Conservation (phyloP, 2,329 filamentous ascomycete species). For the Juglanconis oblonga region DNA sequence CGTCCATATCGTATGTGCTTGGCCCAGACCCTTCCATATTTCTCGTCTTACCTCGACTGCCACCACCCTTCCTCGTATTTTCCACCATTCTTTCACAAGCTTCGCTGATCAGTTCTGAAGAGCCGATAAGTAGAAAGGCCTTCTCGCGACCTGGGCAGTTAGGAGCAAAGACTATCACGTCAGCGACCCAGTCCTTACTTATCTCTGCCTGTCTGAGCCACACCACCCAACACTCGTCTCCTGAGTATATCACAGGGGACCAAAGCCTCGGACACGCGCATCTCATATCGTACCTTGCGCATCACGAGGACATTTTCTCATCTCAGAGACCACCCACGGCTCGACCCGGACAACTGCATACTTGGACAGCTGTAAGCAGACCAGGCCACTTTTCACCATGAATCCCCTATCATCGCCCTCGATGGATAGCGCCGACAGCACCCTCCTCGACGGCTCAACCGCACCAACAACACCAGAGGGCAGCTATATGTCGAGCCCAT, state of each 20-base stretch:
- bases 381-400: background rate
- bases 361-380: background rate
- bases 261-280: constrained; percentile 2
- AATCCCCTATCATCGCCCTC: constrained; percentile 24
- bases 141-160: too few relatives aligned
- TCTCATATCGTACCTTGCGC: background rate
- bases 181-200: background rate
- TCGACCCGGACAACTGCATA: background rate
- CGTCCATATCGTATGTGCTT: background rate
- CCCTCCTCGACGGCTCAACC: constrained; percentile 34
- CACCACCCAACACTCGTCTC: background rate
- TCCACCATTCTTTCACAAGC: background rate
- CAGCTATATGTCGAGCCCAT: constrained; percentile 39
- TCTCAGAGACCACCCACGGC: background rate
- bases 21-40: background rate
- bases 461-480: constrained; percentile 44
- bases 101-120: background rate
- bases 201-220: background rate
- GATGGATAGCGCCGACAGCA: constrained; percentile 26
- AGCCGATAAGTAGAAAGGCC: too few relatives aligned
- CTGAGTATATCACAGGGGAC: constrained; percentile 1
- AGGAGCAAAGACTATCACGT: background rate
- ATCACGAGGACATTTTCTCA: background rate
- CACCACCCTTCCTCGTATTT: background rate
- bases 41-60: background rate